Evolutionary conservation across 176 grass and related monocot species (phyloP), one percentile per base, ranked within the genome.

Genomic region (Carex scoparia): DNA sequence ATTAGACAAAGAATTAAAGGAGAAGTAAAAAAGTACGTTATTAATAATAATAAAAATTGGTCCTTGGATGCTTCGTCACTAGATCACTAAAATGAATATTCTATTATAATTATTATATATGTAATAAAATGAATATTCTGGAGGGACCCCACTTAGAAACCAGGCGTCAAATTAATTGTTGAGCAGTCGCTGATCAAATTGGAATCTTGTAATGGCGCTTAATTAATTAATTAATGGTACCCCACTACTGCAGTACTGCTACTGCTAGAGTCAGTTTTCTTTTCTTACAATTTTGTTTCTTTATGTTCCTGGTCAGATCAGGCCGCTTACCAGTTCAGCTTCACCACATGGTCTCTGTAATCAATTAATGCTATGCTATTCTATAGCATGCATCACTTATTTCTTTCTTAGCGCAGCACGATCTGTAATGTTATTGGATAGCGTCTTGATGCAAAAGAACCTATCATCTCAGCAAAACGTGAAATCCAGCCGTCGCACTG

Each of bases 371-470:
- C 23, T 23, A 23, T 23, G 18, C 0, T 23, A 74, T 74, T 74
- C 44, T 44, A 53, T 73, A 27, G 38, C 37, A 72, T 16, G 44
- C 44, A 11, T 1, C 8, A 48, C 46, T 16, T 51, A 10, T 60
- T 49, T 48, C 3, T 74, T 51, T 12, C 67, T 70, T 6, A 28
- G 10, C 12, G 10, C 48, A 53, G 10, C 48, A 53, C 54, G 19
- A 76, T 54, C 72, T 76, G 44, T 53, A 75, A 30, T 54, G 10
- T 31, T 53, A 55, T 76, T 76, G 46, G 48, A 76, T 76, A 76
- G 1, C 7, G 6, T 76, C 11, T 54, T 30, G 23, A 23, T 54
- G 2, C 5, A 54, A 73, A 49, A 28, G 18, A 54, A 53, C 71
- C 10, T 54, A 53, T 75, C 70, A 30, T 11, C 44, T 51, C 9